These are phyloP conservation scores for Sugiyamaella smithiae DNA, from an alignment of 805 yeast species.

Conservation along the genomic window DNA sequence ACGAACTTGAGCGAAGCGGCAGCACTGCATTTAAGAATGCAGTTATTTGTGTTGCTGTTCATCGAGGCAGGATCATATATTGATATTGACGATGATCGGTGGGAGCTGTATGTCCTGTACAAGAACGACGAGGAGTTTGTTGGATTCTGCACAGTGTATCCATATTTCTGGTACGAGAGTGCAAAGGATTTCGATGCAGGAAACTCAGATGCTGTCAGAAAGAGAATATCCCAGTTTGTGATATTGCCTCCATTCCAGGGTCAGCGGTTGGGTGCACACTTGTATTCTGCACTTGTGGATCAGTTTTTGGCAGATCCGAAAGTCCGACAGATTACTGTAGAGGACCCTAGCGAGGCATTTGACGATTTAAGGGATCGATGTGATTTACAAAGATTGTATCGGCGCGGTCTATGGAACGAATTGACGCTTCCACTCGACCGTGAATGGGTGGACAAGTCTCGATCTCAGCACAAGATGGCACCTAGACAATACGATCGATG, in stretches of 20 bases:
- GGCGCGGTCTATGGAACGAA: conserved; percentile 17
- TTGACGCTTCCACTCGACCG: conserved; percentile 25
- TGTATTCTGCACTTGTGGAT: conserved; percentile 57
- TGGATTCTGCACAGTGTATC: conserved; percentile 82
- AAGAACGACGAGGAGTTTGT: conserved; percentile 44
- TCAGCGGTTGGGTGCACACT: conserved; percentile 57
- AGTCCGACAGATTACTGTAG: conserved; percentile 77
- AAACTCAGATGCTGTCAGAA: conserved; percentile 41
- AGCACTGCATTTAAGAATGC: conserved; percentile 65
- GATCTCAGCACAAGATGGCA: conserved; percentile 56
- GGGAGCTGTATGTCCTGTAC: conserved; percentile 72
- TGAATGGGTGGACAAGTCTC: conserved; percentile 44
- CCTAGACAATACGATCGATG: conserved; percentile 74
- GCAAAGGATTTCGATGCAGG: conserved; percentile 46
- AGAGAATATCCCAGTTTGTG: conserved; percentile 83
- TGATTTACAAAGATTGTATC: conserved; percentile 57
- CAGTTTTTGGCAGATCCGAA: conserved; percentile 52
- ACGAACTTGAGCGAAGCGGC: conserved; percentile 45
- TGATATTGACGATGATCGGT: conserved; percentile 67
- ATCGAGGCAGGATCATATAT: conserved; percentile 94
- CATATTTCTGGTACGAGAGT: conserved; percentile 74
- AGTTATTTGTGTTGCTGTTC: conserved; percentile 74
- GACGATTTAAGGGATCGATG: conserved; percentile 86
- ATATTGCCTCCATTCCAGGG: conserved; percentile 83
- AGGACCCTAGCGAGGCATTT: conserved; percentile 90